Conservation (phyloP, 176 grass and related monocot species). For the Paspalum notatum region DNA sequence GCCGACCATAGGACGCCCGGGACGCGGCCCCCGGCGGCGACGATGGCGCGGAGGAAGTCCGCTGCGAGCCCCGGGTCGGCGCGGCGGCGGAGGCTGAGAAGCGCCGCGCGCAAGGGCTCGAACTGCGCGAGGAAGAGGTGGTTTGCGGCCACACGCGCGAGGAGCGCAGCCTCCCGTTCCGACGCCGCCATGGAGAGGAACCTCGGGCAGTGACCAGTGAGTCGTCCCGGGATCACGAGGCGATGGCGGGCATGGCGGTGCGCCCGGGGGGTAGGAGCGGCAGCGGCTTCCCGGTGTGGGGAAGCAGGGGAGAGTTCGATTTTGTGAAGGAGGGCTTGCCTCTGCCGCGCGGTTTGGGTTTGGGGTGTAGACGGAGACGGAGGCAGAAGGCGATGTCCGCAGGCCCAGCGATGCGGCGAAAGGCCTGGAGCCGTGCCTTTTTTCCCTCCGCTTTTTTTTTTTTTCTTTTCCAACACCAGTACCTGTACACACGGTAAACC, state of each 20-base stretch:
- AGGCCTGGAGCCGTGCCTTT: no score
- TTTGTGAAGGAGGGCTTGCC: conserved; percentile 12
- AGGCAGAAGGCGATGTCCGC: conserved; percentile 7
- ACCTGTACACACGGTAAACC: no score
- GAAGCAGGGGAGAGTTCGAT: neutral
- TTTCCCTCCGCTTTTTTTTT: no score
- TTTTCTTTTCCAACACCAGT: no score
- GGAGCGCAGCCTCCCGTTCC: conserved; percentile 76
- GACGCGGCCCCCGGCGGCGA: conserved; percentile 66
- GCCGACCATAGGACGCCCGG: conserved; percentile 72
- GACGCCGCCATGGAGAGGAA: conserved; percentile 42
- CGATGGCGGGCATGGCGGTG: conserved; percentile 26
- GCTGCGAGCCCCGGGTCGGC: conserved; percentile 57
- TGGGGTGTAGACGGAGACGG: neutral
- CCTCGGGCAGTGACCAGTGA: neutral
- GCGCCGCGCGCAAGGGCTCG: conserved; percentile 78
- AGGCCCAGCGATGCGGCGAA: no score
- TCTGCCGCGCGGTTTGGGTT: neutral
- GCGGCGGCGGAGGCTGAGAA: conserved; percentile 87
- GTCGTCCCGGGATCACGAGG: conserved; percentile 38
- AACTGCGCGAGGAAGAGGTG: conserved; percentile 95
- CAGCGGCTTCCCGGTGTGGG: neutral
- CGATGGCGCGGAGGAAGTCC: conserved; percentile 62
- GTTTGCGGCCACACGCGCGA: conserved; percentile 81
- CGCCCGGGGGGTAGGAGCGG: conserved; percentile 9